Evolutionary conservation across 1,284 basidiomycete species (phyloP).

Genomic region (Athelia sp.): DNA sequence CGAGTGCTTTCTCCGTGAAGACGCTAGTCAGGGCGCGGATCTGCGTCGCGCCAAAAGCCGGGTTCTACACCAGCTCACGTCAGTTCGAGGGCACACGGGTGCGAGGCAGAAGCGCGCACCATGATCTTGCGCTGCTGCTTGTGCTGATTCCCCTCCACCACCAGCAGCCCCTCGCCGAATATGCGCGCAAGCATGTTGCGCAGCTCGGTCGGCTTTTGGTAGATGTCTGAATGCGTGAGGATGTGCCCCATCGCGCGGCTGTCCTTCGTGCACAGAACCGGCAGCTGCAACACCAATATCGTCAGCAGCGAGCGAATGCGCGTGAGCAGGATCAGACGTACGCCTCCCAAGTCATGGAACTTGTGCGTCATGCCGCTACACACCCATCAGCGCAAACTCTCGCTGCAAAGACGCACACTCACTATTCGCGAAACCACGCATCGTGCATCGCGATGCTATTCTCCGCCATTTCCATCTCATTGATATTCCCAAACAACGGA

Average conservation of each 20-base stretch:
- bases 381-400: too few species aligned
- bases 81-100: too few species aligned
- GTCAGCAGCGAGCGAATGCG: too few species aligned
- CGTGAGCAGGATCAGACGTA: constrained; percentile 21
- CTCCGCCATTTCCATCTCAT: constrained; percentile 37
- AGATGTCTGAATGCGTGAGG: constrained; percentile 38
- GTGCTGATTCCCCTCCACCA: not conserved
- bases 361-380: constrained; percentile 42
- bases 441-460: constrained; percentile 39
- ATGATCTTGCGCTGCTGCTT: not conserved
- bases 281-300: constrained; percentile 20
- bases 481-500: constrained; percentile 49
- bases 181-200: constrained; percentile 17
- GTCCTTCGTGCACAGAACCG: constrained; percentile 41
- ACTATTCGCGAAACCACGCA: constrained; percentile 45
- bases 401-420: not conserved
- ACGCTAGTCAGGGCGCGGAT: constrained; percentile 50
- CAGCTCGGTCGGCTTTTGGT: constrained; percentile 37
- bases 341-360: constrained; percentile 41
- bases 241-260: constrained; percentile 45
- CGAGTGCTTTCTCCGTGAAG: constrained; percentile 46
- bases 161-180: not conserved
- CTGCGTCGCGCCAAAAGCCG: constrained; percentile 53
- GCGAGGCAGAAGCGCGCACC: too few species aligned
- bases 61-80: constrained; percentile 33